These are phyloP conservation scores for Holtermannia corniformis DNA, from an alignment of 768 basidiomycete species.

Conservation along the genomic window DNA sequence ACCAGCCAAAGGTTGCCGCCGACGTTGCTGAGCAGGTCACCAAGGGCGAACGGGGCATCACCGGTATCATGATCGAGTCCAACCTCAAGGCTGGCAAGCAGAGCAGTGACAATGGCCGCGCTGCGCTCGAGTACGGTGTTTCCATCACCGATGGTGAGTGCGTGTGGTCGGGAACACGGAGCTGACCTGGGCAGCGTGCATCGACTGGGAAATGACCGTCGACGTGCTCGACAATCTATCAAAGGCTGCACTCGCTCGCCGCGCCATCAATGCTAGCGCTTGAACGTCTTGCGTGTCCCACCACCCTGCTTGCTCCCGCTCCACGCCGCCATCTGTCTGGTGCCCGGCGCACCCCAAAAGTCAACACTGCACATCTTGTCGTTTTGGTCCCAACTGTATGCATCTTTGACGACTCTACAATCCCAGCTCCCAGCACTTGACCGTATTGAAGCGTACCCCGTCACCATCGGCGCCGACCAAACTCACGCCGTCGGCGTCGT, in stretches of 20 bases:
- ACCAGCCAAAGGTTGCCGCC: conserved; percentile 78
- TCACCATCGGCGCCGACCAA: neutral
- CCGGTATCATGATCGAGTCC: conserved; percentile 57
- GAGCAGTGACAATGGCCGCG: conserved; percentile 29
- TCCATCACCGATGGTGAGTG: conserved; percentile 36
- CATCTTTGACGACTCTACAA: neutral
- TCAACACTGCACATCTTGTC: too few relatives aligned
- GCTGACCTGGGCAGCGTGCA: conserved; percentile 51
- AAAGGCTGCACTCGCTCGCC: conserved; percentile 2
- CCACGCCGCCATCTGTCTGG: too few relatives aligned
- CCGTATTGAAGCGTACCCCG: neutral
- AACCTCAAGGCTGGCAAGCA: conserved; percentile 53
- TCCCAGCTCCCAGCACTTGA: neutral
- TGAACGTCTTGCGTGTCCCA: neutral
- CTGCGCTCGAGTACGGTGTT: conserved; percentile 44
- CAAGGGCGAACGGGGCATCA: conserved; percentile 26
- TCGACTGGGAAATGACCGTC: conserved; percentile 71
- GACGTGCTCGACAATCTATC: conserved; percentile 37
- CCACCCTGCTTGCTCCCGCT: neutral
- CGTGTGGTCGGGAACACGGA: neutral
- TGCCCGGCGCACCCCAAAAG: too few relatives aligned
- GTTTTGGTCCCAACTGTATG: neutral
- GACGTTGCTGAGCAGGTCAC: conserved; percentile 59
- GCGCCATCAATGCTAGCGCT: neutral
- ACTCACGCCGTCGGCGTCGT: neutral